Evolutionary conservation across 2,329 filamentous ascomycete species (phyloP).

Genomic region (Penicillium sp.): DNA sequence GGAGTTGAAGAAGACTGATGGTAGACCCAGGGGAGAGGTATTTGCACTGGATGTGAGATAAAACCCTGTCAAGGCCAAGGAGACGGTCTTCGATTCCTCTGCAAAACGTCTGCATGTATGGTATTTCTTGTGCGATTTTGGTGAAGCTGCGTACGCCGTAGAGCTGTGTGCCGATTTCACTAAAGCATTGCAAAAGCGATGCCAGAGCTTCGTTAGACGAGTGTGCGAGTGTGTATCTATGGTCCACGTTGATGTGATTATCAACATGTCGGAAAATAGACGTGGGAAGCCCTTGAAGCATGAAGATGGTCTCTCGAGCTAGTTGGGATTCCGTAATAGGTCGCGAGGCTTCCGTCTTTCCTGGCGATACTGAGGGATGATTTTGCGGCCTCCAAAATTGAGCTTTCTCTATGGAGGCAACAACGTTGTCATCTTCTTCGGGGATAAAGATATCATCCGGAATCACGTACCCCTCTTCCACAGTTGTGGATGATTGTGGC

Average conservation of each 20-base stretch:
- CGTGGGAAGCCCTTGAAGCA: slow-evolving; percentile 78
- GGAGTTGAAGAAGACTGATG: slow-evolving; percentile 67
- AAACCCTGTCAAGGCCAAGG: slow-evolving; percentile 55
- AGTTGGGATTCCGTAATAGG: slow-evolving; percentile 69
- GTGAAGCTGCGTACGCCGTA: slow-evolving; percentile 53
- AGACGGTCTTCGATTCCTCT: slow-evolving; percentile 62
- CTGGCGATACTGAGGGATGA: slow-evolving; percentile 10
- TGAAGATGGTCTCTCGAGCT: slow-evolving; percentile 77
- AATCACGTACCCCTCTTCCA: slow-evolving; percentile 36
- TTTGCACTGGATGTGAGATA: slow-evolving; percentile 62
- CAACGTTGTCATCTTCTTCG: slow-evolving; percentile 35
- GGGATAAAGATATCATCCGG: slow-evolving; percentile 36
- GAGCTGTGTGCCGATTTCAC: slow-evolving; percentile 51
- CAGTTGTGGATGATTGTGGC: slow-evolving; percentile 27
- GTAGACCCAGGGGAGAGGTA: slow-evolving; percentile 59
- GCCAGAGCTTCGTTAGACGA: slow-evolving; percentile 33
- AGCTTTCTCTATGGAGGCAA: slow-evolving; percentile 41
- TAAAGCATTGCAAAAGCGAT: slow-evolving; percentile 45
- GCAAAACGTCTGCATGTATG: slow-evolving; percentile 71
- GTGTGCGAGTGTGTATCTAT: slow-evolving; percentile 38
- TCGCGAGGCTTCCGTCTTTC: slow-evolving; percentile 24
- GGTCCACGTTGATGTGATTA: slow-evolving; percentile 37
- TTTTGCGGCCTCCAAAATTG: slow-evolving; percentile 52
- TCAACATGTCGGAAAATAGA: slow-evolving; percentile 62
- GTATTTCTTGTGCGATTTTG: slow-evolving; percentile 48